A percentile compares a stretch with the other conserved stretches of the same genome.
Evolutionary conservation across 176 grass and related monocot species (phyloP).

Genomic region (Pontederia crassipes): DNA sequence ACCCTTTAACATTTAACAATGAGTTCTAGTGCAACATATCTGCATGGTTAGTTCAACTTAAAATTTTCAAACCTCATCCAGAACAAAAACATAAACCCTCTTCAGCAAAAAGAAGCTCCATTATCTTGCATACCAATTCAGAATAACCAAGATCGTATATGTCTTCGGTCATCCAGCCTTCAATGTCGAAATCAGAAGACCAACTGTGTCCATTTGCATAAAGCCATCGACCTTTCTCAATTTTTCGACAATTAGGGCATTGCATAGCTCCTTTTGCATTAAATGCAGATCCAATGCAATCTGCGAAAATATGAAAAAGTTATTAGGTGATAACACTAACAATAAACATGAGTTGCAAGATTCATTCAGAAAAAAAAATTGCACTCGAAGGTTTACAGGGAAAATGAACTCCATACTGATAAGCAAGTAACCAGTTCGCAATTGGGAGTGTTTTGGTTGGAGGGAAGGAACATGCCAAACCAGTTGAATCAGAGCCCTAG

Average conservation of each 20-base stretch:
- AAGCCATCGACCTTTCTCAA: slow-evolving; percentile 13
- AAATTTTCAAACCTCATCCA: slow-evolving; percentile 1
- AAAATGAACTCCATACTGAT: neutral
- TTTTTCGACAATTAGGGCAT: slow-evolving; percentile 17
- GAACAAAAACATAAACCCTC: neutral
- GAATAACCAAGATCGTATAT: slow-evolving; percentile 56
- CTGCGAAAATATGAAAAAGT: slow-evolving; percentile 26
- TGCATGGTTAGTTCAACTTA: neutral
- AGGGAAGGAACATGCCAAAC: no score
- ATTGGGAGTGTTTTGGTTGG: no score
- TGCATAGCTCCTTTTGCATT: slow-evolving; percentile 59
- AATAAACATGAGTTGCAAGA: neutral
- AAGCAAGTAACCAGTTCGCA: no score
- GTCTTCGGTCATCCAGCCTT: slow-evolving; percentile 57
- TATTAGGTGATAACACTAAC: neutral
- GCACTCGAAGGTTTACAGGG: neutral
- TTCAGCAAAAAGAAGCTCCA: neutral
- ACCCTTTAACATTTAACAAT: no score
- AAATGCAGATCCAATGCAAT: slow-evolving; percentile 98
- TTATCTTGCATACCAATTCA: slow-evolving; percentile 56
- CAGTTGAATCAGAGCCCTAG: no score
- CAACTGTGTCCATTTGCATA: slow-evolving; percentile 45
- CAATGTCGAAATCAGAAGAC: slow-evolving; percentile 64
- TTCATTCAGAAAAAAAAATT: neutral
- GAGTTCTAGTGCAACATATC: no score